Conservation (phyloP, 2,329 filamentous ascomycete genomes). For the Clarireedia monteithiana region DNA sequence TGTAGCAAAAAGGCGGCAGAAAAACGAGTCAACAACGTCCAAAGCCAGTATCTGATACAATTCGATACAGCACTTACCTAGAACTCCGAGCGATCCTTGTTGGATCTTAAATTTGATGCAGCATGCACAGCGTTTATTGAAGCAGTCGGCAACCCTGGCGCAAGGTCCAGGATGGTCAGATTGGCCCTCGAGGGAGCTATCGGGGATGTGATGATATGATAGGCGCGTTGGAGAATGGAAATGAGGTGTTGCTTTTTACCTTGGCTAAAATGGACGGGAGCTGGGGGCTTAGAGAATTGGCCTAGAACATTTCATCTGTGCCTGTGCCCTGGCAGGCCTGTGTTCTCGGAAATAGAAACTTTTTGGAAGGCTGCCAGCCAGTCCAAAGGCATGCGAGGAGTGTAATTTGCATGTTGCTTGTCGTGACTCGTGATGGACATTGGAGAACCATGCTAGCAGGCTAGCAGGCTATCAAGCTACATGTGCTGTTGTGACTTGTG, state of each 20-base stretch:
- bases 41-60: not conserved
- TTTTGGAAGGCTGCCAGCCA: not conserved
- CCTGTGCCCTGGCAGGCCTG: not conserved
- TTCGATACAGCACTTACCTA: not conserved
- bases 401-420: not conserved
- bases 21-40: not conserved
- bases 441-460: too few species aligned
- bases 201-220: constrained; percentile 2
- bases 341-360: not conserved
- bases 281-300: not conserved
- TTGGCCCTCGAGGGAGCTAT: not conserved
- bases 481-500: too few species aligned
- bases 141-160: constrained; percentile 4
- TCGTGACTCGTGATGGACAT: not conserved
- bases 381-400: not conserved
- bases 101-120: constrained; percentile 9
- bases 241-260: constrained; percentile 2
- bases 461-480: too few species aligned
- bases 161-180: not conserved
- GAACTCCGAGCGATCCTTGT: not conserved
- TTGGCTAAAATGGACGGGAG: not conserved
- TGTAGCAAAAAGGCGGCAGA: not conserved
- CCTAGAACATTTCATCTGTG: not conserved
- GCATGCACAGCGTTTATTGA: constrained; percentile 10
- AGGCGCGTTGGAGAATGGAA: constrained; percentile 4